Percentiles rank a stretch among this genome's conserved stretches.
These are phyloP conservation scores for Septoria linicola DNA, from an alignment of 2,329 filamentous ascomycete species.

Conservation along the genomic window DNA sequence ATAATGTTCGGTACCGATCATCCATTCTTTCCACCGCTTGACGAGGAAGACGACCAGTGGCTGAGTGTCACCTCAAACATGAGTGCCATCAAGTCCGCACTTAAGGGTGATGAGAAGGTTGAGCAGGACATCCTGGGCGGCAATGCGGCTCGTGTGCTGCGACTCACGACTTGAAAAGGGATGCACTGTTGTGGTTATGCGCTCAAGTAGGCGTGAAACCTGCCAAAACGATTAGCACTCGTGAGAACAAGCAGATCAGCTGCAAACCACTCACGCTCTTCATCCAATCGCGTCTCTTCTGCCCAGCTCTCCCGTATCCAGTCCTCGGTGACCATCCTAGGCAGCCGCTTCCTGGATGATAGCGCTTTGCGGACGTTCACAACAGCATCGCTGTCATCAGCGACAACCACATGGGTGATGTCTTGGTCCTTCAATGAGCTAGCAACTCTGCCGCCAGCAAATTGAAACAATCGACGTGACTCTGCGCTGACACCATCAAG, in stretches of 20 bases:
- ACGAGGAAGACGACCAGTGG: constrained; percentile 63
- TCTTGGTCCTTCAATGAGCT: constrained; percentile 52
- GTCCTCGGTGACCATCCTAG: constrained; percentile 64
- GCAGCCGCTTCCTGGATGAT: constrained; percentile 48
- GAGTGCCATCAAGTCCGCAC: constrained; percentile 54
- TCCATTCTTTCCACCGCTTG: constrained; percentile 78
- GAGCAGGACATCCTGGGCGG: constrained; percentile 58
- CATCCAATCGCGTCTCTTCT: constrained; percentile 75
- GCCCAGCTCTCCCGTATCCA: constrained; percentile 84
- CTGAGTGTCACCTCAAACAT: constrained; percentile 64
- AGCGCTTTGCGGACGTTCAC: constrained; percentile 24
- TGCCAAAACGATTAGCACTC: background rate
- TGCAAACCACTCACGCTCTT: constrained; percentile 53
- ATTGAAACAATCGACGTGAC: constrained; percentile 47
- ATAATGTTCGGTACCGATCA: constrained; percentile 65
- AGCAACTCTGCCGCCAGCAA: constrained; percentile 64
- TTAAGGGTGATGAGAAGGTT: constrained; percentile 48
- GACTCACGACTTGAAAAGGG: constrained; percentile 22
- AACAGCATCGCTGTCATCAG: constrained; percentile 43
- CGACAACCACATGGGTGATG: constrained; percentile 71
- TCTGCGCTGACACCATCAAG: constrained; percentile 42
- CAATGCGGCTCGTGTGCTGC: constrained; percentile 58
- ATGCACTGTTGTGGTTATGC: too few species aligned
- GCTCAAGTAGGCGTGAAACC: constrained; percentile 5
- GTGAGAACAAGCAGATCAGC: background rate